Conservation (phyloP, 139 green algal species). For the Gonium pectorale region DNA sequence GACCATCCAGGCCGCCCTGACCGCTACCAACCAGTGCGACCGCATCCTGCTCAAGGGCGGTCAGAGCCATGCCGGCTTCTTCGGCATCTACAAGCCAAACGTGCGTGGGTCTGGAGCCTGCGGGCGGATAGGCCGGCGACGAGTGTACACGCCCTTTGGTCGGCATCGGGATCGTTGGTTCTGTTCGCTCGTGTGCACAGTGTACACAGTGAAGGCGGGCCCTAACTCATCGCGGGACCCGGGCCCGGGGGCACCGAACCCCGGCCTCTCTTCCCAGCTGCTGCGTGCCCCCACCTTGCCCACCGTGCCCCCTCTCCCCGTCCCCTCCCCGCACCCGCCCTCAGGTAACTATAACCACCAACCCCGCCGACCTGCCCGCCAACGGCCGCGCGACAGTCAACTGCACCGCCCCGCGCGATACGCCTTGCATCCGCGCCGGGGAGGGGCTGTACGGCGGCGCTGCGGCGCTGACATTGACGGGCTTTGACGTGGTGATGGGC, state of each 20-base stretch:
- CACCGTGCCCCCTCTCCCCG: neutral
- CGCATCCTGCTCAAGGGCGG: constrained; percentile 27
- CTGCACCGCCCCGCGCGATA: neutral
- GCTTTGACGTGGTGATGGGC: constrained; percentile 20
- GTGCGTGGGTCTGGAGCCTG: neutral
- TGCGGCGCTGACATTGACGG: constrained; percentile 2
- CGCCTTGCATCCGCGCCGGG: constrained; percentile 24
- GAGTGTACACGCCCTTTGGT: too few species aligned
- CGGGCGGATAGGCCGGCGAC: too few species aligned
- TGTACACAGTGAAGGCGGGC: too few species aligned
- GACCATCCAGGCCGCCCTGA: constrained; percentile 9
- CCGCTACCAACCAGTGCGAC: constrained; percentile 33
- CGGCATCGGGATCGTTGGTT: too few species aligned
- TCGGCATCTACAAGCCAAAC: constrained; percentile 29
- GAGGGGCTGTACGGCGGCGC: constrained; percentile 33
- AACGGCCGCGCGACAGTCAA: constrained; percentile 15
- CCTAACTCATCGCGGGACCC: too few species aligned
- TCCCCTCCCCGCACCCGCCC: neutral
- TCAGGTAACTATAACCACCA: constrained; percentile 34
- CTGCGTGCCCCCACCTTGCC: too few species aligned
- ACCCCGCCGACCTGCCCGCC: constrained; percentile 7
- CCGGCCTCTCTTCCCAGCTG: too few species aligned
- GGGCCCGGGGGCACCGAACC: too few species aligned
- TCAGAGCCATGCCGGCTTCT: constrained; percentile 15
- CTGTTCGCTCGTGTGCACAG: too few species aligned